phyloP scores from a whole-genome alignment of 164 flowering plant genomes.

The Tetracentron sinense region DNA sequence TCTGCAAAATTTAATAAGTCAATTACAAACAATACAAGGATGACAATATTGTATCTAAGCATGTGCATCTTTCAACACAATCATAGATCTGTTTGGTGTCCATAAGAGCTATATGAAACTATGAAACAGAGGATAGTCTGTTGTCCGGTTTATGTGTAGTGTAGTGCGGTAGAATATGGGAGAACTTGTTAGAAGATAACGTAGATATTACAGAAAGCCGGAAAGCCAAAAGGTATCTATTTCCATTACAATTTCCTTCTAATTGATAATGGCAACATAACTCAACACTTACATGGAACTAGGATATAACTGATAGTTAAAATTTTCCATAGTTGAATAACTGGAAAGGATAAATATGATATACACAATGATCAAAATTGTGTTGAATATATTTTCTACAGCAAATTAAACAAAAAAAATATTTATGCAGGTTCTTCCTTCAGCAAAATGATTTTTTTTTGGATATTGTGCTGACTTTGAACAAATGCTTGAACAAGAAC shows the following conservation, averaged over 20 bases:
- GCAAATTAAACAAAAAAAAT: neutral
- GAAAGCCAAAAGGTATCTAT: neutral
- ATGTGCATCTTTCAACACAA: neutral
- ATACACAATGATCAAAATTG: no score
- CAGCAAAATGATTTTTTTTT: neutral
- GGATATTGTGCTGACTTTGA: neutral
- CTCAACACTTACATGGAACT: neutral
- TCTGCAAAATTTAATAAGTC: conserved; percentile 41
- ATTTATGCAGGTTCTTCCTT: neutral
- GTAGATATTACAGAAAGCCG: neutral
- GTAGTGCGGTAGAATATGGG: neutral
- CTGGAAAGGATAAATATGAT: neutral
- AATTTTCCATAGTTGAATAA: neutral
- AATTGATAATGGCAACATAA: no score
- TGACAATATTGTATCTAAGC: neutral
- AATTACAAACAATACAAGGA: neutral
- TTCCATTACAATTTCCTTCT: no score
- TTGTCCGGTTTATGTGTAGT: neutral
- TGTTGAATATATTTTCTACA: neutral
- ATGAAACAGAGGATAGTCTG: no score
- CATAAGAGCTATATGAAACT: no score
- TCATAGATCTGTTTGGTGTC: neutral
- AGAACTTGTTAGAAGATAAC: neutral
- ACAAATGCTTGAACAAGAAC: neutral
- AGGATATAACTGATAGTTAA: no score